These are phyloP conservation scores for Exsudoporus frostii DNA, from an alignment of 768 basidiomycete genomes.

Conservation along the genomic window DNA sequence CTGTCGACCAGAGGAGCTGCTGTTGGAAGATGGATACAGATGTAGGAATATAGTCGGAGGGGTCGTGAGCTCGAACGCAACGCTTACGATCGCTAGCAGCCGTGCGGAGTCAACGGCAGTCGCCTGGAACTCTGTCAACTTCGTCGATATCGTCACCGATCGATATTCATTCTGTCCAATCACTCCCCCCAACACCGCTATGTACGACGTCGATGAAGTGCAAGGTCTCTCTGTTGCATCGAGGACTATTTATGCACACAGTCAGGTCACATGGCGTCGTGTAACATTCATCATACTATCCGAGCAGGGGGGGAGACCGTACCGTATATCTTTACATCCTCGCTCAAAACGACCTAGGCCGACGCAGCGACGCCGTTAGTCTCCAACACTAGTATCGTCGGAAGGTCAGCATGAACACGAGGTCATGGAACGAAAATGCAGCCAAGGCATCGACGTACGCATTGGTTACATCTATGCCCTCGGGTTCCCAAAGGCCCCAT, in stretches of 20 bases:
- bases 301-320: slow-evolving; percentile 25
- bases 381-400: slow-evolving; percentile 52
- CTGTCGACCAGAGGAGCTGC: too few relatives aligned
- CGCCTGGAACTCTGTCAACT: slow-evolving; percentile 50
- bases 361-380: slow-evolving; percentile 66
- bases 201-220: not conserved
- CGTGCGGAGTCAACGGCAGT: slow-evolving; percentile 50
- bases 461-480: slow-evolving; percentile 72
- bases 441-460: slow-evolving; percentile 9
- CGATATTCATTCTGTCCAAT: not conserved
- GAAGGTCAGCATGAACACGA: not conserved
- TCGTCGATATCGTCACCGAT: slow-evolving; percentile 44
- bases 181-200: not conserved
- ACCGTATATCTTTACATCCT: slow-evolving; percentile 59
- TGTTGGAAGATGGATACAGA: slow-evolving; percentile 5
- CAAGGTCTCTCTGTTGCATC: too few relatives aligned
- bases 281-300: too few relatives aligned
- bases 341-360: slow-evolving; percentile 60
- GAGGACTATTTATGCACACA: too few relatives aligned
- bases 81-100: too few relatives aligned
- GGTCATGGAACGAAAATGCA: not conserved
- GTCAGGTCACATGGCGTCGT: too few relatives aligned
- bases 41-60: slow-evolving; percentile 27
- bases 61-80: too few relatives aligned
- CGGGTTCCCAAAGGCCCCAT: slow-evolving; percentile 44